Conservation (phyloP, 2,329 filamentous ascomycete species). For the Chaetomium olivaceum region DNA sequence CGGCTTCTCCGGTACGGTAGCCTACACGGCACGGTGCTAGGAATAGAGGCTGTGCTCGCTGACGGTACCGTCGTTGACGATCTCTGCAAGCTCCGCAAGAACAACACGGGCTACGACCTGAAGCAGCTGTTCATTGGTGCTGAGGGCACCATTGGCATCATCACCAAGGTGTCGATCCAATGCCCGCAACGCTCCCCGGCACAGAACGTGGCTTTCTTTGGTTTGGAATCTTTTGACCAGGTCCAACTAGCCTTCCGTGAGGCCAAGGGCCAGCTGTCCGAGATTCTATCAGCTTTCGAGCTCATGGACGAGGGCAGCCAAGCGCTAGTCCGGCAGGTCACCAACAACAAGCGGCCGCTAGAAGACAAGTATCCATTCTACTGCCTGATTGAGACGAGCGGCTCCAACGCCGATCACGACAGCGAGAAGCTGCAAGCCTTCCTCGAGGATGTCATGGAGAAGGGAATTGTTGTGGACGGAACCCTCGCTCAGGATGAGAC, state of each 20-base stretch:
- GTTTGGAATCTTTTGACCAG: conserved; percentile 85
- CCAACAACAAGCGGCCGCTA: conserved; percentile 75
- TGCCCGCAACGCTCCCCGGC: conserved; percentile 86
- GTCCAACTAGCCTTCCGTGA: conserved; percentile 83
- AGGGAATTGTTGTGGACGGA: conserved; percentile 83
- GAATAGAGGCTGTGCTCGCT: conserved; percentile 88
- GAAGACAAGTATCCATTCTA: conserved; percentile 90
- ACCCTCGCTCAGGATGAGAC: conserved; percentile 93
- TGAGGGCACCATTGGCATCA: conserved; percentile 91
- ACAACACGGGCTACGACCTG: conserved; percentile 97
- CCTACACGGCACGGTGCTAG: conserved; percentile 88
- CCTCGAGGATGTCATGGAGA: conserved; percentile 86
- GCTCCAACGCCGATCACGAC: conserved; percentile 92
- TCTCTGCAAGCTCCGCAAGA: conserved; percentile 85
- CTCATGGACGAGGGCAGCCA: conserved; percentile 90
- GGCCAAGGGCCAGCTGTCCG: conserved; percentile 85
- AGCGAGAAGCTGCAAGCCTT: conserved; percentile 87
- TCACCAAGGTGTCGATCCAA: conserved; percentile 85
- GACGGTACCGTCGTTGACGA: conserved; percentile 92
- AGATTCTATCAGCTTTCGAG: conserved; percentile 97
- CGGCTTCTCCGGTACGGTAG: conserved; percentile 90
- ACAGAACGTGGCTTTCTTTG: conserved; percentile 93
- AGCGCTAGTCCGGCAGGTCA: conserved; percentile 71
- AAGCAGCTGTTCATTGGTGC: conserved; percentile 96
- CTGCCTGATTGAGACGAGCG: conserved; percentile 93